A percentile compares a stretch with the other conserved stretches of the same genome.
These are phyloP conservation scores for Besnoitia besnoiti DNA, from an alignment of 169 alveolate species.

Conservation along the genomic window DNA sequence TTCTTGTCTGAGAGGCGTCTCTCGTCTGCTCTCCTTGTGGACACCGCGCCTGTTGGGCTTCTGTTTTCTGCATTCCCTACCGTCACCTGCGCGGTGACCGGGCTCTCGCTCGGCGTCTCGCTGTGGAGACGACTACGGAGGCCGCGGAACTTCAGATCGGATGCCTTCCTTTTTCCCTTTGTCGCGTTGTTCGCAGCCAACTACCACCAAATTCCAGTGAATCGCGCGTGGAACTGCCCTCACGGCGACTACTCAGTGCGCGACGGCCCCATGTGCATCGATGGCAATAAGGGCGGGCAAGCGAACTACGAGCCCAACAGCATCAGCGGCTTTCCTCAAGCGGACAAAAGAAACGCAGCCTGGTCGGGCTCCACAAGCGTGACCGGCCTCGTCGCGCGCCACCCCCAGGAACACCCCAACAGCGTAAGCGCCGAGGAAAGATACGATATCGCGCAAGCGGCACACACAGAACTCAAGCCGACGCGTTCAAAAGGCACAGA, in stretches of 20 bases:
- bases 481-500: too few species aligned
- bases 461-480: too few species aligned
- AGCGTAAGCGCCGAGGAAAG: not conserved
- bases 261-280: constrained; percentile 79
- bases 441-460: too few species aligned
- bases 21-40: too few species aligned
- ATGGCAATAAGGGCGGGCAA: constrained; percentile 77
- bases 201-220: constrained; percentile 82
- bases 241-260: constrained; percentile 76
- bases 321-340: constrained; percentile 72
- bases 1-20: too few species aligned
- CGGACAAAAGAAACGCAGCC: constrained; percentile 19
- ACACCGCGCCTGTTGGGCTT: too few species aligned
- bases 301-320: constrained; percentile 85
- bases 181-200: constrained; percentile 59
- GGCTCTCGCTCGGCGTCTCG: too few species aligned
- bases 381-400: constrained; percentile 14
- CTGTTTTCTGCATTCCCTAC: too few species aligned
- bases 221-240: constrained; percentile 81
- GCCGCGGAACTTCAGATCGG: too few species aligned
- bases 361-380: not conserved
- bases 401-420: constrained; percentile 55
- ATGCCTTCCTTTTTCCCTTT: not conserved
- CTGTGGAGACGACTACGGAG: too few species aligned
- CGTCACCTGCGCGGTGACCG: too few species aligned